Conservation (phyloP, 345 rosid genomes). For the Mangifera indica region DNA sequence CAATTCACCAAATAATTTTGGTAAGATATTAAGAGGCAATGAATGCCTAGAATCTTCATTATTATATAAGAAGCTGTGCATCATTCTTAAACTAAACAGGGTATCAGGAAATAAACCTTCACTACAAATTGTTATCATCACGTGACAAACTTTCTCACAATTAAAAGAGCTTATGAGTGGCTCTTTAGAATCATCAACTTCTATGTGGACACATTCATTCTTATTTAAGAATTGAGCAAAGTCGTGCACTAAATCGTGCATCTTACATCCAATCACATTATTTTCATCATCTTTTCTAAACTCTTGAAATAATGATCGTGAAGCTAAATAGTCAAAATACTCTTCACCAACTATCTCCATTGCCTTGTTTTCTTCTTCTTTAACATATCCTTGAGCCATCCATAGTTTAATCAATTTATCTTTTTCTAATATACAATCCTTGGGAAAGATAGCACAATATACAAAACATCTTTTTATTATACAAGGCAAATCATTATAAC, state of each 20-base stretch:
- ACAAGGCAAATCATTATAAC: no score
- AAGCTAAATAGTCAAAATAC: no score
- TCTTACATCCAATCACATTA: not conserved
- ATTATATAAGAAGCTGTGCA: not conserved
- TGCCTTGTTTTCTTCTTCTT: not conserved
- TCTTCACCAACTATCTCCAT: not conserved
- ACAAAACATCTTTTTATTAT: no score
- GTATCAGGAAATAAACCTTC: not conserved
- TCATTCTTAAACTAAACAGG: not conserved
- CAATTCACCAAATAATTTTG: not conserved
- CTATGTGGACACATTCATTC: not conserved
- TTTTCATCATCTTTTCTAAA: not conserved
- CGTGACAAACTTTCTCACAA: not conserved
- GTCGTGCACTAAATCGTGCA: not conserved
- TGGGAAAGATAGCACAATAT: not conserved
- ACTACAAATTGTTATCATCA: no score
- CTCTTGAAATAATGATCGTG: no score
- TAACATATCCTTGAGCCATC: no score
- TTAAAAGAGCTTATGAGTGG: not conserved
- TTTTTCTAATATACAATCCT: not conserved
- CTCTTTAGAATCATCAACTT: not conserved
- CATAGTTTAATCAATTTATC: not conserved
- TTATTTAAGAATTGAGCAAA: not conserved
- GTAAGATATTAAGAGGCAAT: not conserved
- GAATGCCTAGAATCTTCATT: no score